phyloP scores from a whole-genome alignment of 2,329 filamentous ascomycete genomes.

The Aspergillus quadricinctus region DNA sequence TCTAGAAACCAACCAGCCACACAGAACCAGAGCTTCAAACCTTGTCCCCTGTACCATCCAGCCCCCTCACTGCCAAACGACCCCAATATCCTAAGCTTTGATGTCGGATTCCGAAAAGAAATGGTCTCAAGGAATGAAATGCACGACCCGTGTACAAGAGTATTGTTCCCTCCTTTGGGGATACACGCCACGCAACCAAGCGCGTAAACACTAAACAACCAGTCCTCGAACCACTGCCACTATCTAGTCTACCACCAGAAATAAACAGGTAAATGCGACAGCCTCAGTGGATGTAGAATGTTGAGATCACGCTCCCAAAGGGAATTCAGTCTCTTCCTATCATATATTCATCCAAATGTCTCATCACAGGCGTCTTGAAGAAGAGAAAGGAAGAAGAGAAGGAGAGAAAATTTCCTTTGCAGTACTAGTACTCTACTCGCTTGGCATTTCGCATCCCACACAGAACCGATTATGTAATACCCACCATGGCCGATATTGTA shows the following conservation, averaged over 20 bases:
- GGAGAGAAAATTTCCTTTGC: conserved; percentile 2
- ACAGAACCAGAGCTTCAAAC: background rate
- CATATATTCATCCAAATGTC: conserved; percentile 36
- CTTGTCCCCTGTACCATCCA: background rate
- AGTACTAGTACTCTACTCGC: conserved; percentile 4
- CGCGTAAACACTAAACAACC: background rate
- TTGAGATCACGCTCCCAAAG: conserved; percentile 37
- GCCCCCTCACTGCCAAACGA: background rate
- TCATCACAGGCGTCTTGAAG: conserved; percentile 41
- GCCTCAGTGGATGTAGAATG: conserved; percentile 41
- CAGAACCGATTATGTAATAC: conserved; percentile 2
- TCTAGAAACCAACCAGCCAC: background rate
- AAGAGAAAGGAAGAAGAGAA: conserved; percentile 18
- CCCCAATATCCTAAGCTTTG: no score
- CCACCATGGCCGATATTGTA: no score
- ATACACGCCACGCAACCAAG: background rate
- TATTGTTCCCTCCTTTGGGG: background rate
- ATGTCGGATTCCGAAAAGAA: no score
- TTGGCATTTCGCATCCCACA: background rate
- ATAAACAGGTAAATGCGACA: conserved; percentile 12
- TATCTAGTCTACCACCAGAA: conserved; percentile 4
- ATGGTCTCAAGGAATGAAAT: no score
- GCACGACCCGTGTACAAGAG: background rate
- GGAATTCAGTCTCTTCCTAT: conserved; percentile 48
- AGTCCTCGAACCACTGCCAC: background rate